Percentiles rank a stretch among this genome's conserved stretches.
Conservation (phyloP, 148 eudicot genomes). For the Arbutus unedo region DNA sequence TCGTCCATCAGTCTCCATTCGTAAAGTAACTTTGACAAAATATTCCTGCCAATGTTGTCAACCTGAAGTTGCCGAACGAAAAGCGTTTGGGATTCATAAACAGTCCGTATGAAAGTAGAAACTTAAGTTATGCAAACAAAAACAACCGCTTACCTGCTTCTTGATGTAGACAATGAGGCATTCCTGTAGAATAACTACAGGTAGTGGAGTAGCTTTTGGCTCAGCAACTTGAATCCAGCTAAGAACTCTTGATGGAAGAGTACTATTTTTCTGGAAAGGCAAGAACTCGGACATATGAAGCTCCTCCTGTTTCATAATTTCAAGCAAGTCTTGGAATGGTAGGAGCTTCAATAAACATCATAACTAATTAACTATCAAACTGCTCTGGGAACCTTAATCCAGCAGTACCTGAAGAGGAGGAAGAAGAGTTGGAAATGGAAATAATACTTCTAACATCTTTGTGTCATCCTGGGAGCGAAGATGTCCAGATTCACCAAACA, state of each 20-base stretch:
- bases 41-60: slow-evolving; percentile 72
- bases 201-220: slow-evolving; percentile 65
- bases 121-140: slow-evolving; percentile 1
- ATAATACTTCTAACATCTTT: slow-evolving; percentile 47
- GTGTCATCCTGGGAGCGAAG: slow-evolving; percentile 49
- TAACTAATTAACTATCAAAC: slow-evolving; percentile 15
- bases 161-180: slow-evolving; percentile 76
- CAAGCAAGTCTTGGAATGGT: slow-evolving; percentile 15
- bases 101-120: not conserved
- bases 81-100: not conserved
- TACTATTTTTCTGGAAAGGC: slow-evolving; percentile 83
- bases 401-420: slow-evolving; percentile 70
- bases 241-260: slow-evolving; percentile 71
- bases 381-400: not conserved
- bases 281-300: slow-evolving; percentile 72
- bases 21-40: slow-evolving; percentile 71
- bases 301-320: slow-evolving; percentile 56
- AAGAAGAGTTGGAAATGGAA: slow-evolving; percentile 89
- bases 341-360: slow-evolving; percentile 12
- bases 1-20: slow-evolving; percentile 98
- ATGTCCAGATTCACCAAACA: slow-evolving; percentile 59
- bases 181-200: slow-evolving; percentile 76
- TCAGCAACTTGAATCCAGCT: slow-evolving; percentile 70
- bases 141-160: slow-evolving; percentile 61
- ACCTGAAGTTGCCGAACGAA: slow-evolving; percentile 45